These are phyloP conservation scores for Exserohilum turcica DNA, from an alignment of 2,329 filamentous ascomycete genomes.

Conservation along the genomic window DNA sequence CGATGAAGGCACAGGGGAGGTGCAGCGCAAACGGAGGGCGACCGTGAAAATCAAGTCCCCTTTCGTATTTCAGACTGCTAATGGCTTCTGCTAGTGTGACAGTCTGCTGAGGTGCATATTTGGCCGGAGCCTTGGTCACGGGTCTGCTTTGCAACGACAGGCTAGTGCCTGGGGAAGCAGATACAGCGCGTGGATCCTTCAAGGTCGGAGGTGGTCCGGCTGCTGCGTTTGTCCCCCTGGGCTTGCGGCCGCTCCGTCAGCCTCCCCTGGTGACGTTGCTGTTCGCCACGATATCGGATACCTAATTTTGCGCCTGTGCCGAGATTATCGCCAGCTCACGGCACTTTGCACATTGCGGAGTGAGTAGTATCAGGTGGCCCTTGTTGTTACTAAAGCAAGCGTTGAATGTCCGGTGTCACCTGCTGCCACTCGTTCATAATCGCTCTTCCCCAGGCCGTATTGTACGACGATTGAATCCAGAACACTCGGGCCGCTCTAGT, in stretches of 20 bases:
- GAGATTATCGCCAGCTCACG: slow-evolving; percentile 16
- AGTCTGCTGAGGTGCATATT: neutral
- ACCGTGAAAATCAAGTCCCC: neutral
- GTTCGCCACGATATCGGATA: slow-evolving; percentile 21
- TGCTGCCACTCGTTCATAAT: neutral
- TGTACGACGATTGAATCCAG: neutral
- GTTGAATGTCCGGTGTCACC: neutral
- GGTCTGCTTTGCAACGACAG: neutral
- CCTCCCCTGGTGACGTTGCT: slow-evolving; percentile 18
- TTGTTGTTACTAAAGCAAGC: neutral
- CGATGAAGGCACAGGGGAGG: neutral
- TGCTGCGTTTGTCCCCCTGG: neutral
- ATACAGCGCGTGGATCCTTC: slow-evolving; percentile 3
- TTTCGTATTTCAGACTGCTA: neutral
- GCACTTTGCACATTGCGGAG: slow-evolving; percentile 6
- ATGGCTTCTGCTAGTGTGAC: neutral
- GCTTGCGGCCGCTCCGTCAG: slow-evolving; percentile 13
- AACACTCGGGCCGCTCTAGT: neutral
- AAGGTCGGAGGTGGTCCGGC: neutral
- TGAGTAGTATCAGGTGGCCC: slow-evolving; percentile 3
- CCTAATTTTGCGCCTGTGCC: slow-evolving; percentile 16
- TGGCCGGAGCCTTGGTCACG: neutral
- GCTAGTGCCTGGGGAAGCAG: neutral
- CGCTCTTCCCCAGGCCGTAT: neutral
- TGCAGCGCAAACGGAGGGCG: neutral